Evolutionary conservation across 176 grass and related monocot species (phyloP).

Genomic region (Panicum miliaceum): DNA sequence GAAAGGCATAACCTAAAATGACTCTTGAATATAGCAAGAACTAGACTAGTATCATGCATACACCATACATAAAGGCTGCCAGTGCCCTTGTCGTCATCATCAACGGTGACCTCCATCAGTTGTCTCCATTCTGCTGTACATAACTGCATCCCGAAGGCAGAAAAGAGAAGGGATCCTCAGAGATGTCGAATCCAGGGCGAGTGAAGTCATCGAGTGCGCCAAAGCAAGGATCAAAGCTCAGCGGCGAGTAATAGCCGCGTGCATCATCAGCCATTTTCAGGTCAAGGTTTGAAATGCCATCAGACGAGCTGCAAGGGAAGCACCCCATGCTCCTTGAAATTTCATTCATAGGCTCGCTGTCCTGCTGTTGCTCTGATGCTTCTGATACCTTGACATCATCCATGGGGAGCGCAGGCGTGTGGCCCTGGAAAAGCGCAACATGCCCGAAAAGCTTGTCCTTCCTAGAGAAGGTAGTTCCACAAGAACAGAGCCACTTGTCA

Average conservation of each 20-base stretch:
- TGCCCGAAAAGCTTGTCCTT: slow-evolving; percentile 94
- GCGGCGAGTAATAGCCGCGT: slow-evolving; percentile 62
- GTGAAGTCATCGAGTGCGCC: slow-evolving; percentile 71
- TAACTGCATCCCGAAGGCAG: slow-evolving; percentile 55
- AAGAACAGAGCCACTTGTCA: slow-evolving; percentile 89
- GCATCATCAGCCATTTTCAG: slow-evolving; percentile 64
- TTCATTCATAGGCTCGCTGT: slow-evolving; percentile 45
- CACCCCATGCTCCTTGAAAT: slow-evolving; percentile 42
- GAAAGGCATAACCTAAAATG: slow-evolving; percentile 50
- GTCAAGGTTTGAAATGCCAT: slow-evolving; percentile 55
- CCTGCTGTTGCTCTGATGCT: slow-evolving; percentile 47
- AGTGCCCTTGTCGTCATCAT: not conserved
- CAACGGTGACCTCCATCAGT: slow-evolving; percentile 27
- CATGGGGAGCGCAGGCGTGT: slow-evolving; percentile 74
- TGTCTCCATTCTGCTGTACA: slow-evolving; percentile 57
- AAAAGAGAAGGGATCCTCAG: slow-evolving; percentile 67
- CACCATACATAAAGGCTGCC: slow-evolving; percentile 35
- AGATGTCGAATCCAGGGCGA: slow-evolving; percentile 63
- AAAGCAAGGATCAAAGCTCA: slow-evolving; percentile 76
- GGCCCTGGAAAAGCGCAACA: slow-evolving; percentile 85
- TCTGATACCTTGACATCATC: slow-evolving; percentile 65
- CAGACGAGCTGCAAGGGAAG: slow-evolving; percentile 48
- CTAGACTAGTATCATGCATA: slow-evolving; percentile 22
- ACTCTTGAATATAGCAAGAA: slow-evolving; percentile 38
- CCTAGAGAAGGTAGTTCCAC: slow-evolving; percentile 83